These are phyloP conservation scores for Tulasnella sp. DNA, from an alignment of 768 basidiomycete genomes.

Conservation along the genomic window DNA sequence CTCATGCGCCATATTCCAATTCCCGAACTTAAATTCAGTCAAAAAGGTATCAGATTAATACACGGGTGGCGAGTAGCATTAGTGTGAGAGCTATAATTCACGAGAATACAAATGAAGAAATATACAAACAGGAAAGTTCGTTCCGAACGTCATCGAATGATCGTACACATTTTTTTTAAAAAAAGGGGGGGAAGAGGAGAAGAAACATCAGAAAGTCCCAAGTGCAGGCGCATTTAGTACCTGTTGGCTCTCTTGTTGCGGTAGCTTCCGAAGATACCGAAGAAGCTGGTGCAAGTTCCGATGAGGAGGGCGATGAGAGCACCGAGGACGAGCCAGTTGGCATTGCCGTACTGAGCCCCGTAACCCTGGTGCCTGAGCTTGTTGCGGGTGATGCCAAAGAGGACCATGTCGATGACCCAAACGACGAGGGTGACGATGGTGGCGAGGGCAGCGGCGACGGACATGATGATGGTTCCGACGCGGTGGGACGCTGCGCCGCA, in stretches of 20 bases:
- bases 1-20: background rate
- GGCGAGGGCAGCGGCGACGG: slow-evolving; percentile 52
- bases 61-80: background rate
- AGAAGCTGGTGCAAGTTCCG: slow-evolving; percentile 52
- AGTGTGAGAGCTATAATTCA: background rate
- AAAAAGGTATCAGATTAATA: background rate
- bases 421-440: slow-evolving; percentile 54
- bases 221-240: background rate
- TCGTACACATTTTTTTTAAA: background rate
- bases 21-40: background rate
- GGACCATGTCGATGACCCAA: slow-evolving; percentile 68
- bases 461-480: slow-evolving; percentile 66
- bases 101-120: background rate
- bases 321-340: slow-evolving; percentile 71
- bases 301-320: slow-evolving; percentile 56
- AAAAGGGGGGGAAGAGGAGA: no score
- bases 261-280: slow-evolving; percentile 59
- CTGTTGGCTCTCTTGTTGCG: background rate
- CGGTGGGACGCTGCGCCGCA: slow-evolving; percentile 55
- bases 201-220: background rate
- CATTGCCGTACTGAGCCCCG: slow-evolving; percentile 57
- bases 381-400: slow-evolving; percentile 60
- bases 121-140: background rate
- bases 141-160: background rate
- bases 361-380: slow-evolving; percentile 34